A percentile compares a stretch with the other conserved stretches of the same genome.
These are phyloP conservation scores for Paraphoma sp. DNA, from an alignment of 2,329 filamentous ascomycete species.

Conservation along the genomic window DNA sequence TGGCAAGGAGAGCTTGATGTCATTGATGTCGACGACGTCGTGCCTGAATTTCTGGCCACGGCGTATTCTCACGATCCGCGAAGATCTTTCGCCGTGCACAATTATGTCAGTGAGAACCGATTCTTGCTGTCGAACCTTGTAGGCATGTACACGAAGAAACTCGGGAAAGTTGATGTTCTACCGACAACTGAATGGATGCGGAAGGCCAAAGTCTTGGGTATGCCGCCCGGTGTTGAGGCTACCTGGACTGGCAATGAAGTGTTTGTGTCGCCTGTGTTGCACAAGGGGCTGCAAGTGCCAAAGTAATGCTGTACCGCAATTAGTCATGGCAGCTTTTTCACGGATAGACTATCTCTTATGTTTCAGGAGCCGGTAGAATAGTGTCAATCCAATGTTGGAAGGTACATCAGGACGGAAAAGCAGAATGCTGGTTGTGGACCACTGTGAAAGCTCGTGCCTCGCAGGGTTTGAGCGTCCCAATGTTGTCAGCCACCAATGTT, in stretches of 20 bases:
- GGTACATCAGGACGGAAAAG: too few relatives aligned
- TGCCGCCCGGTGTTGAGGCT: conserved; percentile 15
- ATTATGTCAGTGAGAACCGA: conserved; percentile 16
- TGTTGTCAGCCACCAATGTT: not conserved
- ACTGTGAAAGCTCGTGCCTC: too few relatives aligned
- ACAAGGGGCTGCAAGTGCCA: conserved; percentile 4
- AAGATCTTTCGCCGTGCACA: conserved; percentile 15
- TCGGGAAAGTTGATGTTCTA: conserved; percentile 14
- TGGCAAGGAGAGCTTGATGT: too few relatives aligned
- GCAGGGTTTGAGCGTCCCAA: too few relatives aligned
- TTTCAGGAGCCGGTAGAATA: too few relatives aligned
- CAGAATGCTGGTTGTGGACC: too few relatives aligned
- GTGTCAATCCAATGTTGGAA: too few relatives aligned
- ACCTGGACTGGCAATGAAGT: conserved; percentile 15
- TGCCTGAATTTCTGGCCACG: too few relatives aligned
- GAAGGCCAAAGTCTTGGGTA: conserved; percentile 15
- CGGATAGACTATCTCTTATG: too few relatives aligned
- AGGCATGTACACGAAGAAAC: conserved; percentile 20
- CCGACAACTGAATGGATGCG: conserved; percentile 16
- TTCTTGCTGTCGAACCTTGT: conserved; percentile 8
- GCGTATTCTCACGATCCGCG: conserved; percentile 11
- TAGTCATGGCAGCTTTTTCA: too few relatives aligned
- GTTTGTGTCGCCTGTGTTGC: conserved; percentile 21
- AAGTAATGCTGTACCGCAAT: too few relatives aligned
- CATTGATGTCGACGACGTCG: too few relatives aligned